A percentile compares a stretch with the other conserved stretches of the same genome.
phyloP scores from a whole-genome alignment of 345 rosid genomes.

The Hibiscus trionum region DNA sequence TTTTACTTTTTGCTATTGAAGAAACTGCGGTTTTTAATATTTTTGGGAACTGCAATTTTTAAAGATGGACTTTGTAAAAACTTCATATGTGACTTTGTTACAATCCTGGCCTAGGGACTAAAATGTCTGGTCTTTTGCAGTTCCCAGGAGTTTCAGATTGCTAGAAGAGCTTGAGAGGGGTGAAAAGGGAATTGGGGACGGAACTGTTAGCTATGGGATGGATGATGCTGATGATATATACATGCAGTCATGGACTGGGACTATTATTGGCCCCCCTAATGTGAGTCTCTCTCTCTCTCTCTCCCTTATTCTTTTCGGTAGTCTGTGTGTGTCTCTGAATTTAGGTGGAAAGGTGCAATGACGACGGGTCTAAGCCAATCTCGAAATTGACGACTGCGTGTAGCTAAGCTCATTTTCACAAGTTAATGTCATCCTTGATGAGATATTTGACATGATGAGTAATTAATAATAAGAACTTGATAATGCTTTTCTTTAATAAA shows the following conservation, averaged over 20 bases:
- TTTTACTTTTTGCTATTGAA: not conserved
- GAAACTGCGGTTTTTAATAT: not conserved
- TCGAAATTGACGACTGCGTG: not conserved
- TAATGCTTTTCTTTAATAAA: too few species aligned
- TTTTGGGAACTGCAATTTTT: not conserved
- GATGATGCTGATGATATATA: constrained; percentile 93
- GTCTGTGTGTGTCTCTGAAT: not conserved
- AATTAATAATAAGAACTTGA: too few species aligned
- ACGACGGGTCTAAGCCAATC: not conserved
- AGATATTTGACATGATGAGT: not conserved
- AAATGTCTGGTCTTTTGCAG: constrained; percentile 26
- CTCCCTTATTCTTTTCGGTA: not conserved
- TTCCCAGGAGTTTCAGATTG: constrained; percentile 65
- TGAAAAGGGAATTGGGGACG: constrained; percentile 84
- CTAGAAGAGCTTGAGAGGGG: constrained; percentile 83
- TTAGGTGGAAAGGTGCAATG: not conserved
- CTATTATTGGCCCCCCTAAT: constrained; percentile 65
- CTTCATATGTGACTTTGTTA: not conserved
- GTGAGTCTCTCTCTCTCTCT: constrained; percentile 21
- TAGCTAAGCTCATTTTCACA: not conserved
- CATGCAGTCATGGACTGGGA: constrained; percentile 93
- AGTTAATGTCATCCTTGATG: not conserved
- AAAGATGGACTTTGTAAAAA: not conserved
- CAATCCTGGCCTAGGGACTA: not conserved
- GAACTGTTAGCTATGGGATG: constrained; percentile 98